phyloP scores from a whole-genome alignment of 2,329 filamentous ascomycete genomes.

The Paecilomyces sp. region DNA sequence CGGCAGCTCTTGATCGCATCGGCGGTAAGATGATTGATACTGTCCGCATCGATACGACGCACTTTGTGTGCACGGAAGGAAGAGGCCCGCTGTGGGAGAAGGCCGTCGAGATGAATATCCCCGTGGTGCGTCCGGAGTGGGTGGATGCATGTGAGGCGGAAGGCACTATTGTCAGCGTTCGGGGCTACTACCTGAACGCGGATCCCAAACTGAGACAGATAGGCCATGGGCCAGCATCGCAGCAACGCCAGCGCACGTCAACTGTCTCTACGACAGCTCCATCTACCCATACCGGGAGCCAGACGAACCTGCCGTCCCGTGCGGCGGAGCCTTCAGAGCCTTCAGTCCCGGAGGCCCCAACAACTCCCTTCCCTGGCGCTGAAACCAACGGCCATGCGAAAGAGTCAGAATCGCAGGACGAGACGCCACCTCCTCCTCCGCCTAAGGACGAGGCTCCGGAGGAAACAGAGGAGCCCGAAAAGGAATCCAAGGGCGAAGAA shows the following conservation, averaged over 20 bases:
- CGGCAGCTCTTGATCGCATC: conserved; percentile 72
- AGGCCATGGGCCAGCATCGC: conserved; percentile 27
- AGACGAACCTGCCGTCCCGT: neutral
- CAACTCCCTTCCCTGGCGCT: conserved; percentile 27
- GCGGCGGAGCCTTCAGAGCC: neutral
- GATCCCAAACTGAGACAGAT: conserved; percentile 56
- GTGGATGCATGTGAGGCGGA: conserved; percentile 92
- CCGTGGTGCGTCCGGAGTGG: conserved; percentile 95
- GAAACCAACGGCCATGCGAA: conserved; percentile 20
- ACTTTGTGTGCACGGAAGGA: conserved; percentile 95
- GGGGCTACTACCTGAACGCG: conserved; percentile 93
- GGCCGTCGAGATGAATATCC: conserved; percentile 95
- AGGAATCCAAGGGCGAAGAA: neutral
- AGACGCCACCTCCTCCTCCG: conserved; percentile 16
- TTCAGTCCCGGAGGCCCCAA: conserved; percentile 15
- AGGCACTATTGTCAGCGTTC: conserved; percentile 85
- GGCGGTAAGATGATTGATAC: conserved; percentile 85
- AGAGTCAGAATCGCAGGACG: conserved; percentile 14
- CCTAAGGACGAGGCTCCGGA: conserved; percentile 10
- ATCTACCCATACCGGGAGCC: neutral
- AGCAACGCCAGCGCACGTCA: conserved; percentile 22
- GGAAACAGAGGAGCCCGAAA: conserved; percentile 12
- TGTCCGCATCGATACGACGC: conserved; percentile 93
- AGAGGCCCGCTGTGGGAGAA: conserved; percentile 89
- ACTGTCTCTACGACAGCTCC: neutral